Evolutionary conservation across 108 stramenopile genomes (phyloP).

Genomic region (Seminavis robusta): DNA sequence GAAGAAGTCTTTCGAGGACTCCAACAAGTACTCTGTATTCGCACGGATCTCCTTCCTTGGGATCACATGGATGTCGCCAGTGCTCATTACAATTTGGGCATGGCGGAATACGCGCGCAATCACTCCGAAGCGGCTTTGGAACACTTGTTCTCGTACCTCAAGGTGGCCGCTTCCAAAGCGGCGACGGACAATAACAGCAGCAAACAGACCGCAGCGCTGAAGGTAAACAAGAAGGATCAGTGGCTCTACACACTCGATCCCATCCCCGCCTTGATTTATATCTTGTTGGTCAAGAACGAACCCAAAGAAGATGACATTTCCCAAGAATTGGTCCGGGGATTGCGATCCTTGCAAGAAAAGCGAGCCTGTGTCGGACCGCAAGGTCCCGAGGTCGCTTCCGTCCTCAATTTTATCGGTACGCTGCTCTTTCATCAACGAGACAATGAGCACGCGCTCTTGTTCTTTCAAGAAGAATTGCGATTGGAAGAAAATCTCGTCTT

Average conservation of each 20-base stretch:
- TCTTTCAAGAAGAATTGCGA: slow-evolving; percentile 42
- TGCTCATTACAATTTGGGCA: slow-evolving; percentile 39
- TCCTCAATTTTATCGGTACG: slow-evolving; percentile 45
- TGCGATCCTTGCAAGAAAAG: slow-evolving; percentile 35
- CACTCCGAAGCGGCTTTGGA: slow-evolving; percentile 16
- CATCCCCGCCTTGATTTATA: slow-evolving; percentile 28
- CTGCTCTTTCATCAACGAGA: slow-evolving; percentile 43
- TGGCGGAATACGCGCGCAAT: slow-evolving; percentile 24
- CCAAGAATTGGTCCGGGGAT: slow-evolving; percentile 30
- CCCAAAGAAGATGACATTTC: slow-evolving; percentile 26
- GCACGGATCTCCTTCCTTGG: slow-evolving; percentile 14
- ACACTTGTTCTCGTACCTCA: slow-evolving; percentile 38
- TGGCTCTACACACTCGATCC: too few species aligned
- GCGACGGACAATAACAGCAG: too few species aligned
- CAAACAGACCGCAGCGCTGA: too few species aligned
- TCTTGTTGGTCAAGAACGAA: slow-evolving; percentile 42
- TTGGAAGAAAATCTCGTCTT: too few species aligned
- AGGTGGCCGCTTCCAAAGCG: slow-evolving; percentile 2
- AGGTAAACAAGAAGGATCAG: too few species aligned
- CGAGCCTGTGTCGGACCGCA: slow-evolving; percentile 23
- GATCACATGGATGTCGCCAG: slow-evolving; percentile 40
- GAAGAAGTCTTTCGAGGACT: slow-evolving; percentile 17
- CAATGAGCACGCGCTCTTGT: slow-evolving; percentile 30
- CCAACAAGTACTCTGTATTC: slow-evolving; percentile 26
- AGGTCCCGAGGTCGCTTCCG: slow-evolving; percentile 32